phyloP scores from a whole-genome alignment of 306 rosid species.

The Acacia acuminata region DNA sequence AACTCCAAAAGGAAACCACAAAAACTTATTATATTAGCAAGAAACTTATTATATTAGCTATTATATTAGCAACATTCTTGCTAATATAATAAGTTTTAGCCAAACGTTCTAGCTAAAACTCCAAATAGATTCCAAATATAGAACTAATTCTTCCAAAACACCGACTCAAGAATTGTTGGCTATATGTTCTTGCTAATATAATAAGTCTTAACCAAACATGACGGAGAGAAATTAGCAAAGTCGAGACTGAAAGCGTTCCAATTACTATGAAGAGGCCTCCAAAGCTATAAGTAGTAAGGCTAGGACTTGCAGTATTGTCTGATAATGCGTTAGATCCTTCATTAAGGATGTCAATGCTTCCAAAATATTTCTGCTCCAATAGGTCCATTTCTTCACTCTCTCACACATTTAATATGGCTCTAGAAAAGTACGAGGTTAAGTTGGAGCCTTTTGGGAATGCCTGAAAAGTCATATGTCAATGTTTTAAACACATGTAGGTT shows the following conservation, averaged over 20 bases:
- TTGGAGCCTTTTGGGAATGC: not conserved
- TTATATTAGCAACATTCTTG: too few species aligned
- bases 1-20: too few species aligned
- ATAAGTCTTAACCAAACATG: not conserved
- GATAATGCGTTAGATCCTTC: not conserved
- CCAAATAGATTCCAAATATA: not conserved
- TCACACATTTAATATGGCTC: conserved; percentile 21
- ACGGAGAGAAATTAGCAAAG: conserved; percentile 13
- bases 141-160: not conserved
- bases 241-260: not conserved
- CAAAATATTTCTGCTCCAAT: conserved; percentile 8
- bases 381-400: not conserved
- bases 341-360: not conserved
- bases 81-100: too few species aligned
- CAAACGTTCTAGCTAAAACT: too few species aligned
- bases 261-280: conserved; percentile 23
- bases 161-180: not conserved
- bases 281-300: conserved; percentile 19
- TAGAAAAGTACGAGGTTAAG: conserved; percentile 27
- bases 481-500: too few species aligned
- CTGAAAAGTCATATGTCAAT: too few species aligned
- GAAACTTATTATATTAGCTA: too few species aligned
- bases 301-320: not conserved
- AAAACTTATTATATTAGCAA: too few species aligned
- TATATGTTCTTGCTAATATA: not conserved